phyloP scores from a whole-genome alignment of 2,329 filamentous ascomycete genomes.

The Fusarium anguioides region DNA sequence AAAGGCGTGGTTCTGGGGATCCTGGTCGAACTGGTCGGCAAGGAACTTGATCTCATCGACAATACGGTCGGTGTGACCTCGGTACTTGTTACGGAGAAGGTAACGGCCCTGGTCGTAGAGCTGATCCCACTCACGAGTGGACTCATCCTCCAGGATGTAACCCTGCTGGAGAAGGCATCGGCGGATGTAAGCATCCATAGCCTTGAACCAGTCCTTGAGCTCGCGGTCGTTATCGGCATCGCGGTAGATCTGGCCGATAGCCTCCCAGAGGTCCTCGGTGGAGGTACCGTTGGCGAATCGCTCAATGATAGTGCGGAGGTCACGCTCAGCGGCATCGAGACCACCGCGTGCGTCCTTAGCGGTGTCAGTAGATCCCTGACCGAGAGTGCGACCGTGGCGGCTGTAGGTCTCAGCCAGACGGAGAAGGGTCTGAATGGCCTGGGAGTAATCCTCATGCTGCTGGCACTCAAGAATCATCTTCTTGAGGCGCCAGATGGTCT shows the following conservation, averaged over 20 bases:
- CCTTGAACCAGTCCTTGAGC: slow-evolving; percentile 89
- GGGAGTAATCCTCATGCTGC: slow-evolving; percentile 91
- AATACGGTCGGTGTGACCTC: slow-evolving; percentile 84
- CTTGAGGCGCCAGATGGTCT: slow-evolving; percentile 90
- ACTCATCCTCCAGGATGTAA: slow-evolving; percentile 85
- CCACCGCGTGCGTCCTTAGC: slow-evolving; percentile 78
- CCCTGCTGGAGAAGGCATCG: slow-evolving; percentile 89
- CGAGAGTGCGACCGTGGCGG: slow-evolving; percentile 74
- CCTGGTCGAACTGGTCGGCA: slow-evolving; percentile 87
- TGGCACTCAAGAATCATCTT: slow-evolving; percentile 99
- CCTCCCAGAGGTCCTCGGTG: slow-evolving; percentile 83
- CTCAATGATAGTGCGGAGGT: slow-evolving; percentile 85
- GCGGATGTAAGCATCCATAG: slow-evolving; percentile 80
- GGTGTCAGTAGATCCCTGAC: slow-evolving; percentile 72
- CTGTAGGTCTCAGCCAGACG: slow-evolving; percentile 86
- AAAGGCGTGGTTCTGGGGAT: slow-evolving; percentile 87
- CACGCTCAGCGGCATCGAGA: slow-evolving; percentile 78
- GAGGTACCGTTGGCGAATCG: slow-evolving; percentile 97
- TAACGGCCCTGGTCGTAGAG: slow-evolving; percentile 88
- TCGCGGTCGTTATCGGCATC: slow-evolving; percentile 90
- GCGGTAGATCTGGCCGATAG: slow-evolving; percentile 85
- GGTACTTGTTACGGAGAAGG: slow-evolving; percentile 89
- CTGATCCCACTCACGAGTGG: slow-evolving; percentile 83
- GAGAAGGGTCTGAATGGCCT: slow-evolving; percentile 89
- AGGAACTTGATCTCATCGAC: slow-evolving; percentile 92